Percentiles rank a stretch among this genome's conserved stretches.
phyloP scores from a whole-genome alignment of 148 eudicot species.

The Spergularia bocconei region DNA sequence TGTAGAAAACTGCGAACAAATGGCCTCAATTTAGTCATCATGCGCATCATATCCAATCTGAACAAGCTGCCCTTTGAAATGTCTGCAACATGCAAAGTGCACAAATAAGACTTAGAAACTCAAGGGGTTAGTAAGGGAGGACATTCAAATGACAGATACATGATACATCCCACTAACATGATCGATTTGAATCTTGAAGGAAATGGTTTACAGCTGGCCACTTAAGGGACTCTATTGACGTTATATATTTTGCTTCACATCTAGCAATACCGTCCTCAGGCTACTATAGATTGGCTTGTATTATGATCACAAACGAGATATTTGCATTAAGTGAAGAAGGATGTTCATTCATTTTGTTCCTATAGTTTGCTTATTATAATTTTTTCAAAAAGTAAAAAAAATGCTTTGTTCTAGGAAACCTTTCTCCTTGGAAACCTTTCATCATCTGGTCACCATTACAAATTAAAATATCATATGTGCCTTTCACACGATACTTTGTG shows the following conservation, averaged over 20 bases:
- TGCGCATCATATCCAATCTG: conserved; percentile 59
- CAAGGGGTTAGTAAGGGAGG: not conserved
- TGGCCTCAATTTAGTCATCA: conserved; percentile 96
- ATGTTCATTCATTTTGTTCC: not conserved
- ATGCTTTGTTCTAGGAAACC: not conserved
- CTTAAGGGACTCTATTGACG: not conserved
- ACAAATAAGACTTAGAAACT: conserved; percentile 12
- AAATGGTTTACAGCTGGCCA: not conserved
- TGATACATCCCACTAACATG: not conserved
- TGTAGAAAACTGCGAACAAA: conserved; percentile 71
- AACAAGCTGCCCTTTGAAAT: conserved; percentile 66
- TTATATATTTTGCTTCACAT: too few relatives aligned
- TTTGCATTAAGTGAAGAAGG: not conserved
- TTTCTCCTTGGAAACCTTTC: not conserved
- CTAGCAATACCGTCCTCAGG: not conserved
- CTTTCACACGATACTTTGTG: not conserved
- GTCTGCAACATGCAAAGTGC: conserved; percentile 35
- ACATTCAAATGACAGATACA: not conserved
- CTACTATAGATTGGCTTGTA: not conserved
- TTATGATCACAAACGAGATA: not conserved
- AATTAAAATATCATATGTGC: not conserved
- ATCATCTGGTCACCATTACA: not conserved
- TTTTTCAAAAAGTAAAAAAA: not conserved
- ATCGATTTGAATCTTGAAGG: not conserved
- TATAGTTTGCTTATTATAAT: not conserved